These are phyloP conservation scores for Rhynchosporium secalis DNA, from an alignment of 2,329 filamentous ascomycete species.

Conservation along the genomic window DNA sequence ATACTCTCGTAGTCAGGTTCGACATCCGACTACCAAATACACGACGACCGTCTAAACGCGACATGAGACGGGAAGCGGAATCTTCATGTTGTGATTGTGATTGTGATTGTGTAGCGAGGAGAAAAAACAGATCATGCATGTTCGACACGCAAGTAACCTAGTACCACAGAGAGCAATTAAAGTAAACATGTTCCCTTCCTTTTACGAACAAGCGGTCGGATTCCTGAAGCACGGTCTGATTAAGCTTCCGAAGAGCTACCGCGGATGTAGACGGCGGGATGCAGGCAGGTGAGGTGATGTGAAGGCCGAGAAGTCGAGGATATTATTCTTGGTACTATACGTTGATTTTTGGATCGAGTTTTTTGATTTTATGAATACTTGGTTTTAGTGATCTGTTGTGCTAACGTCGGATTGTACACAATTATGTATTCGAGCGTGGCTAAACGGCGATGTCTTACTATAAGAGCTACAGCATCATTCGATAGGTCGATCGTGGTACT, in stretches of 20 bases:
- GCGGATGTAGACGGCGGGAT: not conserved
- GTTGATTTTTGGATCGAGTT: no score
- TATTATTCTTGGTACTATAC: no score
- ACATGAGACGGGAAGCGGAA: not conserved
- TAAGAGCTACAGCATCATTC: not conserved
- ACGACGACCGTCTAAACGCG: conserved; percentile 1
- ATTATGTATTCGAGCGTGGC: not conserved
- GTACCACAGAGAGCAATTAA: not conserved
- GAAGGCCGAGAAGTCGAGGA: no score
- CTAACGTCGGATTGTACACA: no score
- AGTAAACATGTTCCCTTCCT: no score
- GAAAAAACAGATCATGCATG: conserved; percentile 1
- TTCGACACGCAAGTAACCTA: not conserved
- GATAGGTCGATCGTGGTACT: not conserved
- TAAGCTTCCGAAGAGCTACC: not conserved
- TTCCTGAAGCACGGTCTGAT: no score
- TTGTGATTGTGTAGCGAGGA: not conserved
- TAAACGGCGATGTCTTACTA: conserved; percentile 5
- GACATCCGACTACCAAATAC: not conserved
- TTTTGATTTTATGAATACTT: no score
- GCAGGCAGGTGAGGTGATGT: no score
- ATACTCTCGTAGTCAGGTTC: no score
- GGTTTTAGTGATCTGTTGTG: no score
- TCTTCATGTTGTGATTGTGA: conserved; percentile 4
- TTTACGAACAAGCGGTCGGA: no score